Evolutionary conservation across 306 rosid genomes (phyloP).

Genomic region (Cucurbita ficifolia): DNA sequence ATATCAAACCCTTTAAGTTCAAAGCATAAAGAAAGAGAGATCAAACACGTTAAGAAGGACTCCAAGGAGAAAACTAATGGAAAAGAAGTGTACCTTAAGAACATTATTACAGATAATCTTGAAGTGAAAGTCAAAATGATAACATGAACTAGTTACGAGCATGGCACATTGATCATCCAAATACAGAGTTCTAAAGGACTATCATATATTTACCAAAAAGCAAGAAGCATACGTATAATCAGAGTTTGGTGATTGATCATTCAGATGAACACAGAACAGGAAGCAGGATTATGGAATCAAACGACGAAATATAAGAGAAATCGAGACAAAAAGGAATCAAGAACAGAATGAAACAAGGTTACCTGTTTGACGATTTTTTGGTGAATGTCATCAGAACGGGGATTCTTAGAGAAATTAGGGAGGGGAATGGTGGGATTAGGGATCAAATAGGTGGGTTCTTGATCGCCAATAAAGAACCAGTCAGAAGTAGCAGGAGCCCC

Average conservation of each 20-base stretch:
- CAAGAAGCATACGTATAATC: not conserved
- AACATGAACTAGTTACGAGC: not conserved
- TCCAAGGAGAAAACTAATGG: too few species aligned
- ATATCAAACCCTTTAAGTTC: too few species aligned
- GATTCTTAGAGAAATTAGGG: conserved; percentile 39
- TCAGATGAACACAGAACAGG: not conserved
- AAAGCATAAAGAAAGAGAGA: too few species aligned
- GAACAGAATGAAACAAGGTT: not conserved
- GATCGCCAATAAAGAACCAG: conserved; percentile 63
- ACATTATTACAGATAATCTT: not conserved
- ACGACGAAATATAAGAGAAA: not conserved
- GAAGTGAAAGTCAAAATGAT: not conserved
- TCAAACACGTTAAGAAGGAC: not conserved
- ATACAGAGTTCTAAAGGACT: not conserved
- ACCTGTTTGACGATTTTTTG: conserved; percentile 84
- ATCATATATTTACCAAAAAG: not conserved
- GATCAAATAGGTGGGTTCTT: conserved; percentile 45
- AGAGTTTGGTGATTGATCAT: not conserved
- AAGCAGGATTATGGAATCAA: not conserved
- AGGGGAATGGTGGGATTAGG: conserved; percentile 17
- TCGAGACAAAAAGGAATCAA: not conserved
- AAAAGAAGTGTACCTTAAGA: not conserved
- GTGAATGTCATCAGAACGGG: conserved; percentile 52
- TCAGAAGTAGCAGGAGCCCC: conserved; percentile 46
- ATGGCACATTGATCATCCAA: not conserved